Base-by-base conservation (phyloP, 2,329 filamentous ascomycete genomes). In the Coniochaeta sp. region DNA sequence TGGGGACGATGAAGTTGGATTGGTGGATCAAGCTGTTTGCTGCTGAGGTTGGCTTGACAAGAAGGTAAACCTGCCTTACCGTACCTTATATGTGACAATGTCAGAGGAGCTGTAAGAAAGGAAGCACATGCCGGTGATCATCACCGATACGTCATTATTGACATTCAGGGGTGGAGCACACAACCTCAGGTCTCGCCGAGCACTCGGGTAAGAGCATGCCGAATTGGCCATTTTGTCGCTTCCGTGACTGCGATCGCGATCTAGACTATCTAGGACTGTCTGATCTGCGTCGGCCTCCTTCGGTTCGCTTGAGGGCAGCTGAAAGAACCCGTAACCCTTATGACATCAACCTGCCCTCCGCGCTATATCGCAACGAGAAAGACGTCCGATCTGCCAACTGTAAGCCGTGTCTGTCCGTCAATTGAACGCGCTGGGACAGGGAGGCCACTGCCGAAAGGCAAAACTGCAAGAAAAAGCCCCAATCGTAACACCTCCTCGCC, bases 121-220 rank as follows among this genome's bases (percentile, higher is more conserved):
- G 10, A 18, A 18, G 32, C 6, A 16, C 16, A 35, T 35, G n/a
- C 14, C 16, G 14, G 35, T 14, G n/a, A 26, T 24, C 38, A 42
- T 42, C 20, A 42, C 38, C 38, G n/a, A 24, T 42, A 42, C 38
- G 38, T 42, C 38, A 42, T 42, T 42, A 42, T 42, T 26, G 38
- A 42, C 20, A 42, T 42, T 24, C 38, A 24, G 38, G 22, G 38
- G 38, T 42, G 38, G 38, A 42, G 38, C 22, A 26, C 18, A 9
- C n/a, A n/a, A 22, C 14, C 22, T 42, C 38, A 20, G 35, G 35
- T 24, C 16, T 40, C 18, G 3, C 35, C 24, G 18, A 22, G 5
- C 16, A 24, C 33, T 38, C 33, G 33, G 33, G 5, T 20, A 16
- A 38, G 18, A 22, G 33, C 33, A 12, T 22, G 33, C 33, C 33